A percentile compares a stretch with the other conserved stretches of the same genome.
phyloP scores from a whole-genome alignment of 441 rosid species.

The Erodium moschatum region DNA sequence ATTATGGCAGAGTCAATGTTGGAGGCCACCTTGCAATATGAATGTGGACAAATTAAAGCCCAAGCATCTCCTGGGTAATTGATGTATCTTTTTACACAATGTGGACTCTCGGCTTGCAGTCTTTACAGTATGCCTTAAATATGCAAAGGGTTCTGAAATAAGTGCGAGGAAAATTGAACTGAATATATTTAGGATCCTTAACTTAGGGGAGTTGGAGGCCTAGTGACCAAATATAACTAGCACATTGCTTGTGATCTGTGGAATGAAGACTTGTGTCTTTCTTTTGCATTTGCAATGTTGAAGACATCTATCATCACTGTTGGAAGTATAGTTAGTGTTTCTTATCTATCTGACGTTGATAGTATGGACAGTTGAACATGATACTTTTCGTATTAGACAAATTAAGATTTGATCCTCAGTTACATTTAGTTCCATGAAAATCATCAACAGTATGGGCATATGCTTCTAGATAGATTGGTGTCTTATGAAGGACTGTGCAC shows the following conservation, averaged over 20 bases:
- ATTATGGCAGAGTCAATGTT: slow-evolving; percentile 76
- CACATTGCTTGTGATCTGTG: background rate
- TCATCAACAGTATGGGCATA: background rate
- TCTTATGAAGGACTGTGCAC: background rate
- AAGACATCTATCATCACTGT: no score
- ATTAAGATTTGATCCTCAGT: background rate
- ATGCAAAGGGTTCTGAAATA: background rate
- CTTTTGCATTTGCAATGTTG: no score
- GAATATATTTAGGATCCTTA: background rate
- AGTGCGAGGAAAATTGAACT: background rate
- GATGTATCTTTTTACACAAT: background rate
- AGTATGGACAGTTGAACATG: background rate
- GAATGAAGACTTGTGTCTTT: background rate
- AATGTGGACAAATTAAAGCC: slow-evolving; percentile 10
- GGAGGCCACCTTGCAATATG: slow-evolving; percentile 8
- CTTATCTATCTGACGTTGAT: no score
- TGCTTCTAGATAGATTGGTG: background rate
- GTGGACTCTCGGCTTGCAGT: background rate
- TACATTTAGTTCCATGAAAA: background rate
- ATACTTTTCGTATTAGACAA: background rate
- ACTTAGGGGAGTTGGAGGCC: background rate
- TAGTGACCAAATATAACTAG: background rate
- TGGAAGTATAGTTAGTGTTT: no score
- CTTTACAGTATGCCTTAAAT: background rate
- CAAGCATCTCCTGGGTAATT: slow-evolving; percentile 8